Percentiles rank a stretch among this genome's conserved stretches.
These are phyloP conservation scores for Termitomyces sp. DNA, from an alignment of 768 basidiomycete genomes.

Conservation along the genomic window DNA sequence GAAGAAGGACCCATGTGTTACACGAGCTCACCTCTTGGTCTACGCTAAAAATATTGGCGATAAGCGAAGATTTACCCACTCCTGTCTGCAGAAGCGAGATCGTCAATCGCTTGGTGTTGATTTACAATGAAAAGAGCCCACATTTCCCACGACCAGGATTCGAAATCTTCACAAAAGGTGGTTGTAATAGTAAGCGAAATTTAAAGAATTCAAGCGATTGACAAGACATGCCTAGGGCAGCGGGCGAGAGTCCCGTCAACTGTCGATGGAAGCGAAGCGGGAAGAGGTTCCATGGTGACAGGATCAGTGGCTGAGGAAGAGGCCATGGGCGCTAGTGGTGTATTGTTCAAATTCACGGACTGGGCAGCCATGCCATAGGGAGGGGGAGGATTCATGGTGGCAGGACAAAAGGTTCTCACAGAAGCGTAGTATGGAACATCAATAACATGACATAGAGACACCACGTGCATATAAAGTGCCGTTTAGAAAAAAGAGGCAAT, in stretches of 20 bases:
- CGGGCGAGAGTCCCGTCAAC: background rate
- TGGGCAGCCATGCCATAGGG: background rate
- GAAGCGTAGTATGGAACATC: background rate
- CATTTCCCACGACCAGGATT: constrained; percentile 3
- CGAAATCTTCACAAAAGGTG: background rate
- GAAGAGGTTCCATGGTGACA: background rate
- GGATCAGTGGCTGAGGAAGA: background rate
- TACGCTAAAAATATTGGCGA: background rate
- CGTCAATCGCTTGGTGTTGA: background rate
- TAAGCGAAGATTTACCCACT: constrained; percentile 1
- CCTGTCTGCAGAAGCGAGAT: background rate
- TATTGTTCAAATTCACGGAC: background rate
- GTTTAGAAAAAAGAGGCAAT: too few species aligned
- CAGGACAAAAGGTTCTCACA: background rate
- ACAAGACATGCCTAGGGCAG: background rate
- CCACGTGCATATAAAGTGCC: background rate
- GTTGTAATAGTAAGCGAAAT: background rate
- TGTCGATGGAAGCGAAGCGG: background rate
- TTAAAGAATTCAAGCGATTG: background rate
- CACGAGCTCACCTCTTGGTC: background rate
- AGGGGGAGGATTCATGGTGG: background rate
- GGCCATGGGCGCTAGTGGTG: background rate
- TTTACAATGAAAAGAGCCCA: background rate
- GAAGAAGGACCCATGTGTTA: background rate
- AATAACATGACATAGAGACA: background rate